Evolutionary conservation across 129 eudicot species (phyloP).

Genomic region (Helichrysum umbraculigerum): DNA sequence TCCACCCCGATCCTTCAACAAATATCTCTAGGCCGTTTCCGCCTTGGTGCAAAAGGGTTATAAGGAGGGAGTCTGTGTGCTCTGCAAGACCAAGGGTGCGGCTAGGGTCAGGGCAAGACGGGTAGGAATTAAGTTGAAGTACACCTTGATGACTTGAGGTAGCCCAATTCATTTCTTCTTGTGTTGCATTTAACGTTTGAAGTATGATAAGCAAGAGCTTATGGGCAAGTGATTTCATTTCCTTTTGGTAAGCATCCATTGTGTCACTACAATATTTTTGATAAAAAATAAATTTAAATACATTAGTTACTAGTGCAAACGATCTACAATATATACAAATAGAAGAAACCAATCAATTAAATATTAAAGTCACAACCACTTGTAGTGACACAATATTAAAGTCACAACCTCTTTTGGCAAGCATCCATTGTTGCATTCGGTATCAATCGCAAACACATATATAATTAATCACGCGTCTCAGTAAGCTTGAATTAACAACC

Average conservation of each 20-base stretch:
- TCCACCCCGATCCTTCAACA: not conserved
- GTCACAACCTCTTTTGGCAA: no score
- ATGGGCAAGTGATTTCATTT: not conserved
- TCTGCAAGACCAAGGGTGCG: slow-evolving; percentile 57
- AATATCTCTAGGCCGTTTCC: not conserved
- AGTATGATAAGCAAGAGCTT: not conserved
- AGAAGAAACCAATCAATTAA: no score
- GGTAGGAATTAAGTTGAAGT: slow-evolving; percentile 68
- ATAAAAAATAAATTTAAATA: not conserved
- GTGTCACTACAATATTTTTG: not conserved
- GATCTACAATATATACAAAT: no score
- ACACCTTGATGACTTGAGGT: not conserved
- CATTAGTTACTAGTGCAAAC: not conserved
- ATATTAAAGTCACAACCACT: no score
- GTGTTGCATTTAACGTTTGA: not conserved
- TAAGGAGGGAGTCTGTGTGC: slow-evolving; percentile 57
- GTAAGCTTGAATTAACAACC: no score
- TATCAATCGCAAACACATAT: no score
- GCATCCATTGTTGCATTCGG: no score
- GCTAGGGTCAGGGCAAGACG: slow-evolving; percentile 59
- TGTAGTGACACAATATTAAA: no score
- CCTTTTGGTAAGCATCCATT: not conserved
- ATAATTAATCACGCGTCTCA: no score
- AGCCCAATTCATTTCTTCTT: slow-evolving; percentile 11
- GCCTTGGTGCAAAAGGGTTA: slow-evolving; percentile 62